Conservation (phyloP, 2,329 filamentous ascomycete species). For the Didymella exigua region DNA sequence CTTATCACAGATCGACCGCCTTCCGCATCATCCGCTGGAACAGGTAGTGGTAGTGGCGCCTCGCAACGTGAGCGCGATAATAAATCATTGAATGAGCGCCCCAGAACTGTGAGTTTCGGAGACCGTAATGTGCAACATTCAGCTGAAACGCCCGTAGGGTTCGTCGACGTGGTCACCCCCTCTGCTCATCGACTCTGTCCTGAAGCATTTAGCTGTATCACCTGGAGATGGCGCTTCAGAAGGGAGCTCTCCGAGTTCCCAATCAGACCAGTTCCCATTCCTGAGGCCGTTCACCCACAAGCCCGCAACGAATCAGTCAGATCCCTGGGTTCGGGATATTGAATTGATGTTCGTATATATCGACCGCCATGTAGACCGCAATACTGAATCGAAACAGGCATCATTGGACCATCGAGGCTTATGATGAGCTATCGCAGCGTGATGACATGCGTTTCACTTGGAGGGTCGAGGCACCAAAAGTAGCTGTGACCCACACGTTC, state of each 20-base stretch:
- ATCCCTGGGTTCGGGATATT: slow-evolving; percentile 42
- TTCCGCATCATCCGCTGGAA: slow-evolving; percentile 17
- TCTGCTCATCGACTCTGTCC: slow-evolving; percentile 29
- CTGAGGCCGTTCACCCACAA: slow-evolving; percentile 40
- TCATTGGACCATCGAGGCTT: slow-evolving; percentile 41
- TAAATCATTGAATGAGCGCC: slow-evolving; percentile 18
- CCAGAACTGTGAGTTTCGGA: slow-evolving; percentile 24
- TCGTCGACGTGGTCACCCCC: slow-evolving; percentile 25
- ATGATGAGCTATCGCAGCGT: slow-evolving; percentile 30
- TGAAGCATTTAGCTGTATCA: slow-evolving; percentile 23
- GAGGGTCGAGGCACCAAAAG: slow-evolving; percentile 41
- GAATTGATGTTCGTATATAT: slow-evolving; percentile 39
- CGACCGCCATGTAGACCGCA: not conserved
- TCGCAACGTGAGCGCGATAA: slow-evolving; percentile 21
- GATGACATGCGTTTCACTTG: slow-evolving; percentile 41
- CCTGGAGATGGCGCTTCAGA: slow-evolving; percentile 26
- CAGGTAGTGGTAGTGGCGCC: slow-evolving; percentile 17
- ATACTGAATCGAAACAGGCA: slow-evolving; percentile 26
- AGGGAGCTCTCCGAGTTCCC: slow-evolving; percentile 33
- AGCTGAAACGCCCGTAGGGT: slow-evolving; percentile 16
- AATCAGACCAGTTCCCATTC: slow-evolving; percentile 40
- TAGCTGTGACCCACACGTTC: slow-evolving; percentile 44
- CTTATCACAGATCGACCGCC: slow-evolving; percentile 35
- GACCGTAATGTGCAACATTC: not conserved
- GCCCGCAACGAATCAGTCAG: slow-evolving; percentile 23